phyloP scores from a whole-genome alignment of 257 asterid species.

The Voacanga thouarsii region DNA sequence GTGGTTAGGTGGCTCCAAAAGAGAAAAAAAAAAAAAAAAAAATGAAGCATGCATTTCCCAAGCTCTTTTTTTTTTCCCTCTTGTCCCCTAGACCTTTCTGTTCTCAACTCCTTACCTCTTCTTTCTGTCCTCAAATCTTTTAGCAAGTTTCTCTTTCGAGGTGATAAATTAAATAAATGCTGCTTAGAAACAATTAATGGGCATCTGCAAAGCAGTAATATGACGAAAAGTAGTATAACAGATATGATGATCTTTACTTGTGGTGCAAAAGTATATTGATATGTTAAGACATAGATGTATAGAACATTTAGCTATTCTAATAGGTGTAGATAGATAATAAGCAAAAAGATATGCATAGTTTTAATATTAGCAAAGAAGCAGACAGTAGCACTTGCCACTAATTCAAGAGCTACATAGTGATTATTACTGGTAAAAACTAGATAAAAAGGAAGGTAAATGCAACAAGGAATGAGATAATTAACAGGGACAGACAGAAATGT shows the following conservation, averaged over 20 bases:
- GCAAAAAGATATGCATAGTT: not conserved
- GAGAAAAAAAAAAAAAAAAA: no score
- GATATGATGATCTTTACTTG: not conserved
- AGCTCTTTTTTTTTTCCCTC: not conserved
- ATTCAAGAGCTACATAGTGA: not conserved
- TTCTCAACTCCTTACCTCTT: not conserved
- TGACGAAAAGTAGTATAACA: not conserved
- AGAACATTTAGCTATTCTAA: not conserved
- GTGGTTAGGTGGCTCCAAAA: not conserved
- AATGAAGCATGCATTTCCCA: not conserved
- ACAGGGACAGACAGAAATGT: not conserved
- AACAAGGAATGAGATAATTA: not conserved
- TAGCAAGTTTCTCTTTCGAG: not conserved
- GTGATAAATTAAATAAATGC: not conserved
- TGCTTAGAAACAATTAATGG: not conserved
- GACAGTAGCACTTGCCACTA: not conserved
- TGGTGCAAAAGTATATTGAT: not conserved
- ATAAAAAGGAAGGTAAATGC: not conserved
- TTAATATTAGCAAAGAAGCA: not conserved
- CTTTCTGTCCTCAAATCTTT: not conserved
- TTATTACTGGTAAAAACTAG: not conserved
- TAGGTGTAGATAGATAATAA: not conserved
- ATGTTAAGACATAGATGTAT: not conserved
- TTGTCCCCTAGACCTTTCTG: not conserved
- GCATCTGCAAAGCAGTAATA: no score